Conservation (phyloP, 306 rosid species). For the Nissolia schottii region DNA sequence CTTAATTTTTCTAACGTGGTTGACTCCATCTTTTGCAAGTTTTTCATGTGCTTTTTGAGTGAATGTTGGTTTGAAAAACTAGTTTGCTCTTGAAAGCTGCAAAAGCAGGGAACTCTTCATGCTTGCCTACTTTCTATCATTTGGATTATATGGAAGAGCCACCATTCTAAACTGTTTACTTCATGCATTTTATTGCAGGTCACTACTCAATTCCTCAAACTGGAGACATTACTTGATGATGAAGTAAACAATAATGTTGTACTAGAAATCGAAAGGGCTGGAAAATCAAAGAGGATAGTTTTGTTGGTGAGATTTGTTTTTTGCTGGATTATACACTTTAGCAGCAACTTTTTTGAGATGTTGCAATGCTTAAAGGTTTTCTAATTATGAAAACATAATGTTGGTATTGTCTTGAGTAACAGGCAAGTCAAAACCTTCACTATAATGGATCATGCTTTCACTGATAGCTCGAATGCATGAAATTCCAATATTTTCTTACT, state of each 20-base stretch:
- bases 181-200: slow-evolving; percentile 55
- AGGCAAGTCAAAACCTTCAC: too few species aligned
- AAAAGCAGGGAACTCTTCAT: not conserved
- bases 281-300: slow-evolving; percentile 47
- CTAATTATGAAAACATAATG: slow-evolving; percentile 1
- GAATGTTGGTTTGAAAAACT: slow-evolving; percentile 1
- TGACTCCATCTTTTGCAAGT: not conserved
- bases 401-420: not conserved
- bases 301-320: slow-evolving; percentile 56
- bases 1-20: not conserved
- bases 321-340: slow-evolving; percentile 10
- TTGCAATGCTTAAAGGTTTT: slow-evolving; percentile 1
- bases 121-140: not conserved
- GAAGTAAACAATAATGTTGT: slow-evolving; percentile 67
- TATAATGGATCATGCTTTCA: too few species aligned
- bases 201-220: slow-evolving; percentile 78
- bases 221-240: slow-evolving; percentile 90
- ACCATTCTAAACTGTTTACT: slow-evolving; percentile 1
- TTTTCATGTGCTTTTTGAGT: not conserved
- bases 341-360: too few species aligned
- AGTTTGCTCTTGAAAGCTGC: slow-evolving; percentile 21
- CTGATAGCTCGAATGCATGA: too few species aligned
- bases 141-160: not conserved
- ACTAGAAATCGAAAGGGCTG: slow-evolving; percentile 87
- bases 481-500: too few species aligned